Evolutionary conservation across 805 yeast species (phyloP).

Genomic region (Candida suzukii): DNA sequence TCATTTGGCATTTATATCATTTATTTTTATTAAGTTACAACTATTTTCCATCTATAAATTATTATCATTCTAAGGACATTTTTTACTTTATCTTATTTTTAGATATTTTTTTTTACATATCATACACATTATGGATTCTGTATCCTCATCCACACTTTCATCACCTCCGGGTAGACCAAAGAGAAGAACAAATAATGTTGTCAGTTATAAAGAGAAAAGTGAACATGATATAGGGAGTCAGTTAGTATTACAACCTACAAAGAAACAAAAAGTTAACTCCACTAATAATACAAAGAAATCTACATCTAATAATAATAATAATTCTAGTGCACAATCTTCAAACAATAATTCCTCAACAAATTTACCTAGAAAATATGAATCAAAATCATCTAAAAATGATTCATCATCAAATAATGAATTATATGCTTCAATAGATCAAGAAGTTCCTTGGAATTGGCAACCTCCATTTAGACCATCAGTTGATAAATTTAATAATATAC

Average conservation of each 20-base stretch:
- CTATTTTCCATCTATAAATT: too few relatives aligned
- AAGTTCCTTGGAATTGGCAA: slow-evolving; percentile 45
- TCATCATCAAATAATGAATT: slow-evolving; percentile 5
- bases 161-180: slow-evolving; percentile 16
- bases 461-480: slow-evolving; percentile 27
- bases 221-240: slow-evolving; percentile 14
- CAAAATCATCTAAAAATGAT: slow-evolving; percentile 5
- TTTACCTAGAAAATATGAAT: background rate
- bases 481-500: slow-evolving; percentile 35
- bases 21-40: too few relatives aligned
- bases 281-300: background rate
- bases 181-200: slow-evolving; percentile 23
- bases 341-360: background rate
- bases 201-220: slow-evolving; percentile 26
- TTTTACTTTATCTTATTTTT: too few relatives aligned
- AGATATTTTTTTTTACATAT: background rate
- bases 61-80: too few relatives aligned
- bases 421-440: slow-evolving; percentile 23
- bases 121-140: background rate
- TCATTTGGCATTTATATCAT: too few relatives aligned
- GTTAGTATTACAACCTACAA: background rate
- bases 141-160: background rate
- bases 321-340: background rate
- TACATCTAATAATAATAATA: background rate
- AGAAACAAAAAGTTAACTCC: background rate